These are phyloP conservation scores for Hymenoscyphus fraxineus DNA, from an alignment of 2,329 filamentous ascomycete genomes.

Conservation along the genomic window DNA sequence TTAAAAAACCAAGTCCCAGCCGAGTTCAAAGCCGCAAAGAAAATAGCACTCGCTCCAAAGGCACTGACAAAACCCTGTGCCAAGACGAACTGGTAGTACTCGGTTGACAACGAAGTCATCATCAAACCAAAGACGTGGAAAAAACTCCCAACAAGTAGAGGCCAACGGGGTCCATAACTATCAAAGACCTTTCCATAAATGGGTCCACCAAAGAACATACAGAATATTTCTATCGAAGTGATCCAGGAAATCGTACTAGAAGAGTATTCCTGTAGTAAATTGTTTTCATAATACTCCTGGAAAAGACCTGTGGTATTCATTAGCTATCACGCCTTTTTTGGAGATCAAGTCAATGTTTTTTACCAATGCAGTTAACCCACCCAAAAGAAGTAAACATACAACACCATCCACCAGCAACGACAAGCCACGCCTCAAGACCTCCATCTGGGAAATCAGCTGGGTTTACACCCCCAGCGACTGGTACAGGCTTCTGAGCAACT, in stretches of 20 bases:
- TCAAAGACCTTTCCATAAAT: conserved; percentile 63
- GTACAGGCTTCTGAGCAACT: conserved; percentile 17
- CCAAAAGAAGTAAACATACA: conserved; percentile 48
- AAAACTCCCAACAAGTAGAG: conserved; percentile 50
- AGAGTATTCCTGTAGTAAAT: conserved; percentile 46
- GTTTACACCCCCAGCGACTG: conserved; percentile 31
- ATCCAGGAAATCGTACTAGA: conserved; percentile 60
- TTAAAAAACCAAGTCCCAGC: conserved; percentile 48
- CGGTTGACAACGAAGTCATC: conserved; percentile 55
- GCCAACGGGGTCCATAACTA: conserved; percentile 51
- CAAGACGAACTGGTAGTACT: conserved; percentile 52
- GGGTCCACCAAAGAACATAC: conserved; percentile 53
- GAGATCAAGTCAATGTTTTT: not conserved
- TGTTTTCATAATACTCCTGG: conserved; percentile 54
- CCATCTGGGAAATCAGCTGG: conserved; percentile 58
- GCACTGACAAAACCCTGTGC: conserved; percentile 45
- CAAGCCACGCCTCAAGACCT: conserved; percentile 52
- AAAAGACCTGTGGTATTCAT: conserved; percentile 45
- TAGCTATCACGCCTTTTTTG: not conserved
- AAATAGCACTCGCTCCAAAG: conserved; percentile 44
- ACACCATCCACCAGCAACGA: conserved; percentile 47
- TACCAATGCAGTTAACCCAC: conserved; percentile 48
- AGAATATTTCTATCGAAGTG: conserved; percentile 51
- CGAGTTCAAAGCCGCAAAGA: conserved; percentile 41
- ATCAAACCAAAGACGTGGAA: conserved; percentile 58